Evolutionary conservation across 2,329 filamentous ascomycete species (phyloP).

Genomic region (Fusarium sp.): DNA sequence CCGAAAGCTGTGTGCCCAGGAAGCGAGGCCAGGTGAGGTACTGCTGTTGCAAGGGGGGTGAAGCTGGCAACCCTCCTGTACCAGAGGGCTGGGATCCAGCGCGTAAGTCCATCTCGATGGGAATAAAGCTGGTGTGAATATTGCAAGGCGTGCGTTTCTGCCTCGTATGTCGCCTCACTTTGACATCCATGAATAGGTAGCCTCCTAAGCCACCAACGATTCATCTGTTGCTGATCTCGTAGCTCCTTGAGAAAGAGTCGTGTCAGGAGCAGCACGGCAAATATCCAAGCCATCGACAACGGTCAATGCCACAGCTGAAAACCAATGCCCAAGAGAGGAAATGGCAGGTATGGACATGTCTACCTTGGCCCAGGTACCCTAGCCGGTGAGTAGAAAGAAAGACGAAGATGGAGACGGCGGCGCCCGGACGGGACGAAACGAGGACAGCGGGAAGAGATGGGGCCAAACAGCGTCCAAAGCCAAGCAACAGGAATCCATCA

Average conservation of each 20-base stretch:
- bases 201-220: neutral
- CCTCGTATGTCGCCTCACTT: neutral
- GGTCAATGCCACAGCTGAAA: neutral
- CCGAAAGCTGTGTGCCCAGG: constrained; percentile 1
- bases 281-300: neutral
- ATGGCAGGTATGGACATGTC: constrained; percentile 23
- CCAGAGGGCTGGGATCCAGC: constrained; percentile 34
- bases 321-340: neutral
- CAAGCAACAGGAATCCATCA: constrained; percentile 29
- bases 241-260: neutral
- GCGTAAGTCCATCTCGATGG: constrained; percentile 6
- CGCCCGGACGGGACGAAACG: constrained; percentile 40
- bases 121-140: neutral
- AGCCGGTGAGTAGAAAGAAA: constrained; percentile 37
- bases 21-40: constrained; percentile 9
- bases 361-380: constrained; percentile 2
- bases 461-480: constrained; percentile 26
- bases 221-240: neutral
- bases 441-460: constrained; percentile 32
- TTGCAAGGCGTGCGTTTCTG: neutral
- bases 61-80: constrained; percentile 27
- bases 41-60: constrained; percentile 13
- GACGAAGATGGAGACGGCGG: constrained; percentile 28
- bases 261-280: neutral
- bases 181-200: neutral